phyloP scores from a whole-genome alignment of 2,329 filamentous ascomycete species.

The Phaeoacremonium minimum region DNA sequence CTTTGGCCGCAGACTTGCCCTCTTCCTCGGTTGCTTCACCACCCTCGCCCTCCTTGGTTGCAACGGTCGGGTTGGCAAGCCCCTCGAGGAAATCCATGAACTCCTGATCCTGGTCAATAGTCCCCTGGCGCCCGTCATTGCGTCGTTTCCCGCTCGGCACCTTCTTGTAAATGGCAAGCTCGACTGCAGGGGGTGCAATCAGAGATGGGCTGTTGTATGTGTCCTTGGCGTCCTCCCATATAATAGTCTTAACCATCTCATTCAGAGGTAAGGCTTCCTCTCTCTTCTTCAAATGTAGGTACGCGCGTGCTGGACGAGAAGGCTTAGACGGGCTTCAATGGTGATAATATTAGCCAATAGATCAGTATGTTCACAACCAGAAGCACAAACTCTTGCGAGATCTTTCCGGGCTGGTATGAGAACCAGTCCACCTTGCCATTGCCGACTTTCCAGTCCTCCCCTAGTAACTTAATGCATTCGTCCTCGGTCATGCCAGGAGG shows the following conservation, averaged over 20 bases:
- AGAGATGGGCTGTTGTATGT: constrained; percentile 69
- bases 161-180: constrained; percentile 81
- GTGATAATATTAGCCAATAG: constrained; percentile 9
- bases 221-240: constrained; percentile 79
- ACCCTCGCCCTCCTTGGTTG: constrained; percentile 41
- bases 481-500: constrained; percentile 78
- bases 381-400: constrained; percentile 73
- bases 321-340: constrained; percentile 79
- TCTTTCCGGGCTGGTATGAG: constrained; percentile 61
- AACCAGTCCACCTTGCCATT: constrained; percentile 83
- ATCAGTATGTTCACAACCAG: too few relatives aligned
- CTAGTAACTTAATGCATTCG: constrained; percentile 71
- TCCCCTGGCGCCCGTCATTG: constrained; percentile 81
- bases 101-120: constrained; percentile 93
- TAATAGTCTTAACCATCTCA: constrained; percentile 62
- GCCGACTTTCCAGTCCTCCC: constrained; percentile 77
- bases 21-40: constrained; percentile 44
- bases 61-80: constrained; percentile 63
- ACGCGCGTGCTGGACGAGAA: constrained; percentile 74
- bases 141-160: constrained; percentile 71
- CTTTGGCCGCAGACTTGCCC: constrained; percentile 49
- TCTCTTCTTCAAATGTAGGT: constrained; percentile 74
- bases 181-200: constrained; percentile 73
- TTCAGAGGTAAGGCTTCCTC: constrained; percentile 64
- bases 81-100: constrained; percentile 91